Evolutionary conservation across 805 yeast species (phyloP).

Genomic region (Schwanniomyces sp.): DNA sequence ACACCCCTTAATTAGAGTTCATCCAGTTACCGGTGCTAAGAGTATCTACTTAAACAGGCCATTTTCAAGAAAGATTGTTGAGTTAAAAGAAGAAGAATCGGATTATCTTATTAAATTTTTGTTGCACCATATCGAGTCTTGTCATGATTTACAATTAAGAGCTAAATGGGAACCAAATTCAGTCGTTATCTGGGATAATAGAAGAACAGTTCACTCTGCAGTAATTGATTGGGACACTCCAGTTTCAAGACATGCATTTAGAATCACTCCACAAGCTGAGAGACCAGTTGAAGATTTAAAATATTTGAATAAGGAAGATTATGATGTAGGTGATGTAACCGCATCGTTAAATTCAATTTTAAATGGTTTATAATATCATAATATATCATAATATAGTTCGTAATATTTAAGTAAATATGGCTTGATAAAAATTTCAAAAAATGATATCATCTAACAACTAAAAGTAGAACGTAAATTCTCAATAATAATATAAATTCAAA

Average conservation of each 20-base stretch:
- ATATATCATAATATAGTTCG: too few relatives aligned
- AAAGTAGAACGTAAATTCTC: not conserved
- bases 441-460: not conserved
- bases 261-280: conserved; percentile 74
- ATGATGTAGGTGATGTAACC: conserved; percentile 30
- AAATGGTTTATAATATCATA: not conserved
- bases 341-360: conserved; percentile 24
- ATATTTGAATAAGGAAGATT: conserved; percentile 38
- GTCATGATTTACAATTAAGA: conserved; percentile 65
- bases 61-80: conserved; percentile 67
- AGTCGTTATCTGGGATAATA: conserved; percentile 78
- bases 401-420: not conserved
- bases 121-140: conserved; percentile 49
- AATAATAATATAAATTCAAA: not conserved
- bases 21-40: conserved; percentile 70
- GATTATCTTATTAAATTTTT: conserved; percentile 59
- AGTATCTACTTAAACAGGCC: conserved; percentile 56
- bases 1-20: conserved; percentile 72
- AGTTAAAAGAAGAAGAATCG: conserved; percentile 71
- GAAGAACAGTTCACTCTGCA: conserved; percentile 69
- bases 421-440: not conserved
- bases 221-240: conserved; percentile 71
- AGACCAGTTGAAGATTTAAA: conserved; percentile 53
- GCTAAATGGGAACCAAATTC: conserved; percentile 71
- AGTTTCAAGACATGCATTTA: conserved; percentile 67